phyloP scores from a whole-genome alignment of 768 basidiomycete species.

The Trametes villosa region DNA sequence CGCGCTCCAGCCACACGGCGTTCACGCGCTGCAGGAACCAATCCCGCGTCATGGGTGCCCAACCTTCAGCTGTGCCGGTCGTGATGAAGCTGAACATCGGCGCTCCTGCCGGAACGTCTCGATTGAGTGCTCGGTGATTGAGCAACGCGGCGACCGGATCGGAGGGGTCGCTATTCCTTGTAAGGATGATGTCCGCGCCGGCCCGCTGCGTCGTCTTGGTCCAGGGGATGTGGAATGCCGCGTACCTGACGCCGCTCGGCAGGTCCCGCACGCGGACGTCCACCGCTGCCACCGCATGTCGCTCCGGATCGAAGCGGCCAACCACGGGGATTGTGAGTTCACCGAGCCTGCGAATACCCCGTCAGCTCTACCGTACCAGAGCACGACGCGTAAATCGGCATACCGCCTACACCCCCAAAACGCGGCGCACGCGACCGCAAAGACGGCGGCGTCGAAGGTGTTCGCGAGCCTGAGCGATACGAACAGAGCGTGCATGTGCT shows the following conservation, averaged over 20 bases:
- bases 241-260: slow-evolving; percentile 6
- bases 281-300: too few species aligned
- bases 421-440: slow-evolving; percentile 37
- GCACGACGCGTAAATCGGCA: background rate
- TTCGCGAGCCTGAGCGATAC: slow-evolving; percentile 29
- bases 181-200: slow-evolving; percentile 36
- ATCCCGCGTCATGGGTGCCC: slow-evolving; percentile 6
- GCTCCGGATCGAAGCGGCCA: too few species aligned
- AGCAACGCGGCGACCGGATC: slow-evolving; percentile 29
- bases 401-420: slow-evolving; percentile 40
- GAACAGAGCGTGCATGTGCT: slow-evolving; percentile 36
- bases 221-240: slow-evolving; percentile 40
- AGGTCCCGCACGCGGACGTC: slow-evolving; percentile 12
- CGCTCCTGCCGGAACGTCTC: too few species aligned
- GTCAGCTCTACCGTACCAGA: too few species aligned
- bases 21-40: slow-evolving; percentile 17
- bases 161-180: slow-evolving; percentile 18
- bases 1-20: slow-evolving; percentile 2
- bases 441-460: slow-evolving; percentile 40
- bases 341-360: too few species aligned
- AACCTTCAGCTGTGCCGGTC: background rate
- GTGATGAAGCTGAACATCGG: slow-evolving; percentile 17
- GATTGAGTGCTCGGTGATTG: slow-evolving; percentile 23
- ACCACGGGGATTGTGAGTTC: too few species aligned
- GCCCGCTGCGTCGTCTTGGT: slow-evolving; percentile 36